Evolutionary conservation across 306 rosid species (phyloP), one percentile per base, ranked within the genome.

Genomic region (Styphnolobium japonicum): DNA sequence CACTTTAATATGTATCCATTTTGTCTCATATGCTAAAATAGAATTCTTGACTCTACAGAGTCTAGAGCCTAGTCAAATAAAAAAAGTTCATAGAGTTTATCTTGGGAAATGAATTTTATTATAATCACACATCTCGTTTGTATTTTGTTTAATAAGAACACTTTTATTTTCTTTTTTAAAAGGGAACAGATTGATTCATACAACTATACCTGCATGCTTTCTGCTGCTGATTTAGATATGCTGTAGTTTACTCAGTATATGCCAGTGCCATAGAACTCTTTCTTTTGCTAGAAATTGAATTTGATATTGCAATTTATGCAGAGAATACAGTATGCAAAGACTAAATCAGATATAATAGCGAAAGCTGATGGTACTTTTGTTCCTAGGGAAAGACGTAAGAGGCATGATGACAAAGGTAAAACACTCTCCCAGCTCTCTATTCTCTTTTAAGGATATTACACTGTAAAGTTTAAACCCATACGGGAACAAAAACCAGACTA

Each of bases 251-350:
- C 11, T 53, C 12, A 34, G 10, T 82, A 33, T 75, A 60, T 75
- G 21, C 18, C 36, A 22, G 14, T 70, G 19, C 16, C 42, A 1
- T 16, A 43, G 36, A 73, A 48, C 16, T 22, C 52, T 57, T 79
- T 48, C 74, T 43, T 64, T 76, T 76, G 39, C 52, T 64, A 39
- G 75, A 60, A 61, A 73, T 42, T 81, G 63, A 85, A 42, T 68
- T 77, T 15, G 37, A 27, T 42, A 55, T 34, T 77, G 34, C 60
- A 62, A 56, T 76, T 34, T 53, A 58, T 77, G 58, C 89, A 94
- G 98, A 90, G 90, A 88, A 94, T 94, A 84, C 96, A 90, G 80
- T 92, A 89, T 70, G 98, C 98, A 14, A 94, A 90, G 90, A 89
- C 97, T 16, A 94, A 94, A 87, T 92, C 98, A 14, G 98, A 94